Percentiles rank a stretch among this genome's conserved stretches.
Conservation (phyloP, 768 basidiomycete genomes). For the Nidularia pulvinata region DNA sequence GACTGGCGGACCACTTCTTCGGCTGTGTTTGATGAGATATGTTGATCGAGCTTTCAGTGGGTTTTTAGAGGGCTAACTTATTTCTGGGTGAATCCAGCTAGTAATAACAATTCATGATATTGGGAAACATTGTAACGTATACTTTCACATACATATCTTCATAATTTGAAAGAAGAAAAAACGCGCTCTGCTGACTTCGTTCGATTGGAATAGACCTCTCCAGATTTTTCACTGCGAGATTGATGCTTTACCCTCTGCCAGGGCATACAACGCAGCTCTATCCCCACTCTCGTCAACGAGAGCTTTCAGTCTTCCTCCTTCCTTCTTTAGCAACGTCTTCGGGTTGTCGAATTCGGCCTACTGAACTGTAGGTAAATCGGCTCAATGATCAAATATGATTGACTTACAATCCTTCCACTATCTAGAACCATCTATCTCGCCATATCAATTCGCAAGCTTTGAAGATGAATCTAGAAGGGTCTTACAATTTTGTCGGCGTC, state of each 20-base stretch:
- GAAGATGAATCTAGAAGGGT: slow-evolving; percentile 4
- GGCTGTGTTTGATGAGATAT: neutral
- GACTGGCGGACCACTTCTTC: slow-evolving; percentile 24
- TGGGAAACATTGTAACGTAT: neutral
- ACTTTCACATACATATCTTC: neutral
- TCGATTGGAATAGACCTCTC: neutral
- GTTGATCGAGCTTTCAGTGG: neutral
- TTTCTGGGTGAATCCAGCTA: neutral
- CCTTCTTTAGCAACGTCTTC: slow-evolving; percentile 43
- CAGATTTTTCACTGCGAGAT: neutral
- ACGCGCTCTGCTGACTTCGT: neutral
- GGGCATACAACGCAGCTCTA: slow-evolving; percentile 42
- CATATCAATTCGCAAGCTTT: slow-evolving; percentile 4
- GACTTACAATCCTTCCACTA: slow-evolving; percentile 34
- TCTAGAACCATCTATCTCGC: slow-evolving; percentile 39
- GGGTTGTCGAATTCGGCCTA: slow-evolving; percentile 61
- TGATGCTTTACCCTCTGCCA: slow-evolving; percentile 22
- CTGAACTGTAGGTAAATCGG: neutral
- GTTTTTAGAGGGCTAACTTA: neutral
- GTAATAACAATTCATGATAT: neutral
- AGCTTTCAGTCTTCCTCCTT: slow-evolving; percentile 46
- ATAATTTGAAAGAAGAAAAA: neutral
- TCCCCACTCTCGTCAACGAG: slow-evolving; percentile 62
- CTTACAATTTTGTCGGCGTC: slow-evolving; percentile 49
- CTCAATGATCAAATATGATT: neutral